Percentiles rank a stretch among this genome's conserved stretches.
phyloP scores from a whole-genome alignment of 2,329 filamentous ascomycete species.

The Acarospora socialis region DNA sequence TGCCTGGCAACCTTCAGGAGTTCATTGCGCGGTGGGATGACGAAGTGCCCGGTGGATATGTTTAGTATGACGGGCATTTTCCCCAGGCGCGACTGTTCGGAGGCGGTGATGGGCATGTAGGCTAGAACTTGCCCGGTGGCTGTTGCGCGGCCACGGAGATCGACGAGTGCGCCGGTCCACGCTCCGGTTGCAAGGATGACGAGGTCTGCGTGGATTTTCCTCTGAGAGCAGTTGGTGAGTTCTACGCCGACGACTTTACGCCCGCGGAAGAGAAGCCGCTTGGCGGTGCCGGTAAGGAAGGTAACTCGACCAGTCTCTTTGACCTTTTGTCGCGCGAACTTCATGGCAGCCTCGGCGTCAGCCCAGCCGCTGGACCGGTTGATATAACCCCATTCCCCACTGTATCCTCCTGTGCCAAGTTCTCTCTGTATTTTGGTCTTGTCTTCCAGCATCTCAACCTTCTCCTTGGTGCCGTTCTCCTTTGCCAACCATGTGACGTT shows the following conservation, averaged over 20 bases:
- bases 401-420: constrained; percentile 36
- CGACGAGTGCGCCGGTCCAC: constrained; percentile 67
- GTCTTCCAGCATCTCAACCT: constrained; percentile 22
- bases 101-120: constrained; percentile 59
- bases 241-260: constrained; percentile 41
- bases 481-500: constrained; percentile 44
- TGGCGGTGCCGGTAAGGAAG: constrained; percentile 34
- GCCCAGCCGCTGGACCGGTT: constrained; percentile 70
- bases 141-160: constrained; percentile 59
- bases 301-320: constrained; percentile 39
- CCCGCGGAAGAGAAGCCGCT: no score
- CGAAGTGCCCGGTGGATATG: constrained; percentile 37
- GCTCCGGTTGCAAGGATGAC: constrained; percentile 74
- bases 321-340: constrained; percentile 44
- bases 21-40: constrained; percentile 34
- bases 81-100: constrained; percentile 52
- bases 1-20: constrained; percentile 36
- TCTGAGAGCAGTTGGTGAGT: constrained; percentile 37
- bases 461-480: constrained; percentile 23
- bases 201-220: constrained; percentile 48
- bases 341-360: constrained; percentile 57
- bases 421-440: constrained; percentile 27
- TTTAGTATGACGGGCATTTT: constrained; percentile 50
- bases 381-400: constrained; percentile 56
- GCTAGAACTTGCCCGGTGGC: constrained; percentile 72